Evolutionary conservation across 2,329 filamentous ascomycete species (phyloP), one percentile per base, ranked within the genome.

Genomic region (Cordyceps javanica): DNA sequence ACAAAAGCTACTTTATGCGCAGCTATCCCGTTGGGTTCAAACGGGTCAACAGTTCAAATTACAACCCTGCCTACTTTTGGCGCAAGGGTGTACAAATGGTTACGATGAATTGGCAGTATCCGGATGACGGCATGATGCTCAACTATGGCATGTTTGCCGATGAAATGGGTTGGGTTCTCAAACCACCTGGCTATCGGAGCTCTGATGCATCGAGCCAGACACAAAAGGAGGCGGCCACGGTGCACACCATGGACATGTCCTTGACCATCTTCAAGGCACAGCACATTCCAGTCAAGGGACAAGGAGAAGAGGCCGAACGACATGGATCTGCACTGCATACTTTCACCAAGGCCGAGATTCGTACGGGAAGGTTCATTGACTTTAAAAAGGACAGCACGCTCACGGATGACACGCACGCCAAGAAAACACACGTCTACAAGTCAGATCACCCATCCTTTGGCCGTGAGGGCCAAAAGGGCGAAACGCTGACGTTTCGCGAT

Each of bases 81-180:
- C 86, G 91, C 51, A 86, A 90, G 55, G 94, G 94, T 28, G 92
- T 97, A 21, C 94, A 99, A 72, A 97, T 99, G 93, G 92, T 91
- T 5, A 93, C 94, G 19, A 82, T 97, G 71, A 99, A 99, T 70
- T 97, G 94, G 93, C 94, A 99, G 72, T 93, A 88, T 3, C 88
- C 92, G 64, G 93, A 97, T 69, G 85, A 94, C 58, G 90, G 90
- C 44, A 95, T 97, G 83, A 95, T 97, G 78, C 83, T 99, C 68
- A 97, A 97, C 68, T 89, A 96, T 66, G 94, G 89, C 68, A 97
- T 99, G 94, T 99, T 97, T 70, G 90, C 91, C 36, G 89, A 85
- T 10, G 88, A 89, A 52, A 76, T 82, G 42, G 92, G 93, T 41
- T 97, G 90, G 89, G 84, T 92, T 2, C 78, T 94, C 60, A 97